Evolutionary conservation across 805 yeast species (phyloP).

Genomic region (Brettanomyces bruxellensis): DNA sequence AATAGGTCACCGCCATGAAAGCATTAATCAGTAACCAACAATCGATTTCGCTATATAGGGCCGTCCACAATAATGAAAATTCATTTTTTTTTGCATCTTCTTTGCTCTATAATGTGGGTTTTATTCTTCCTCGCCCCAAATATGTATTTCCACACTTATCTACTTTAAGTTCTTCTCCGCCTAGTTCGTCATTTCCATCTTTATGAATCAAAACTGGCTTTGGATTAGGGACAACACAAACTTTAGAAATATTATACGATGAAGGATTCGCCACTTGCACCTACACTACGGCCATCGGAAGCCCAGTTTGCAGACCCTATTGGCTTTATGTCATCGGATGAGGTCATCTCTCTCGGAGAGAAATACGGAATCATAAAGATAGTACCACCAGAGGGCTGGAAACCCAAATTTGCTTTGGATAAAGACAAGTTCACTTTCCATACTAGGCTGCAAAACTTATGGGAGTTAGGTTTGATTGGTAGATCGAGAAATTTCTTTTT

Average conservation of each 20-base stretch:
- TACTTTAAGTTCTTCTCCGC: too few species aligned
- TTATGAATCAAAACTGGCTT: too few species aligned
- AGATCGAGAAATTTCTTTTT: slow-evolving; percentile 55
- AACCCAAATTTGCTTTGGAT: slow-evolving; percentile 48
- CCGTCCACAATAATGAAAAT: too few species aligned
- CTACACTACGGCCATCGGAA: slow-evolving; percentile 35
- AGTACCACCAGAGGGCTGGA: slow-evolving; percentile 44
- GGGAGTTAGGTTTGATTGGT: slow-evolving; percentile 54
- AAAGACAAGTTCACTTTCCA: slow-evolving; percentile 48
- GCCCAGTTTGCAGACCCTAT: slow-evolving; percentile 43
- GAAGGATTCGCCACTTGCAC: slow-evolving; percentile 23
- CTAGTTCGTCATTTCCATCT: too few species aligned
- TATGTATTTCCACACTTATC: too few species aligned
- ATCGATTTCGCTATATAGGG: too few species aligned
- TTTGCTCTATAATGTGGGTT: too few species aligned
- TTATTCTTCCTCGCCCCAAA: too few species aligned
- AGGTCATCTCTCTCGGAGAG: slow-evolving; percentile 32
- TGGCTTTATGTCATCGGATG: slow-evolving; percentile 33
- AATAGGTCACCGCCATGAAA: too few species aligned
- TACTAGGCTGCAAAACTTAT: slow-evolving; percentile 58
- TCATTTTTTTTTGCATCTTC: too few species aligned
- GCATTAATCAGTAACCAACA: too few species aligned
- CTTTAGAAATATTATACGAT: not conserved
- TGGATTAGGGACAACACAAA: too few species aligned
- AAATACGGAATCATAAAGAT: slow-evolving; percentile 44